Evolutionary conservation across 2,329 filamentous ascomycete species (phyloP), one percentile per base, ranked within the genome.

Genomic region (Nemania sp.): DNA sequence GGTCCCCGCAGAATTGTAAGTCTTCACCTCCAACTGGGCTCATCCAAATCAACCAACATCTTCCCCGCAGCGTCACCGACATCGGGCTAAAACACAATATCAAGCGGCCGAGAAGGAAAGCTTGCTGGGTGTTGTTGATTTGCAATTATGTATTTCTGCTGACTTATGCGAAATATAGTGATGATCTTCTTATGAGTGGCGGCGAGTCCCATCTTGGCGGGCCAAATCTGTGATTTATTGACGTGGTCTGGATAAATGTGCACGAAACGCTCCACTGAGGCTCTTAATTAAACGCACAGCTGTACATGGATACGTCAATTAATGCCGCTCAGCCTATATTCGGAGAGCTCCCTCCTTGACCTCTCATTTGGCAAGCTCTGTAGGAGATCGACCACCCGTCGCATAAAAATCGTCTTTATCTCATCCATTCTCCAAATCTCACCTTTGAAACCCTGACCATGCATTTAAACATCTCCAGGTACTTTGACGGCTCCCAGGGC

Each of bases 271-370:
- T 45, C 62, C 60, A 63, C 65, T 64, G 50, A 58, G 52, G 42
- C 48, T 61, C 42, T 64, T 65, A 65, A 64, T 65, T 66, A 67
- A 60, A 57, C 53, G 7, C 60, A 61, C 54, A 57, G 59, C 57
- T 17, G n/a, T n/a, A n/a, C n/a, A n/a, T n/a, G n/a, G n/a, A 52
- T 58, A 40, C 56, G 60, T 62, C 62, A 59, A 57, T 66, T 63
- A 59, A 62, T 63, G 45, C 52, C 57, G 65, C 68, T 69, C 67
- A 71, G 69, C 66, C 69, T 71, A 71, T 70, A 68, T 69, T 66
- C 65, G 57, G 54, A 59, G 39, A 64, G 29, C 60, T 55, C 43
- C 59, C 63, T 60, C 55, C 63, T 60, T 63, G 48, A 54, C 43
- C 45, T 62, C 62, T 54, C 13, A 59, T 60, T 66, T 52, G 57